Evolutionary conservation across 2,329 filamentous ascomycete species (phyloP), one percentile per base, ranked within the genome.

Genomic region (Xylariaceae sp.): DNA sequence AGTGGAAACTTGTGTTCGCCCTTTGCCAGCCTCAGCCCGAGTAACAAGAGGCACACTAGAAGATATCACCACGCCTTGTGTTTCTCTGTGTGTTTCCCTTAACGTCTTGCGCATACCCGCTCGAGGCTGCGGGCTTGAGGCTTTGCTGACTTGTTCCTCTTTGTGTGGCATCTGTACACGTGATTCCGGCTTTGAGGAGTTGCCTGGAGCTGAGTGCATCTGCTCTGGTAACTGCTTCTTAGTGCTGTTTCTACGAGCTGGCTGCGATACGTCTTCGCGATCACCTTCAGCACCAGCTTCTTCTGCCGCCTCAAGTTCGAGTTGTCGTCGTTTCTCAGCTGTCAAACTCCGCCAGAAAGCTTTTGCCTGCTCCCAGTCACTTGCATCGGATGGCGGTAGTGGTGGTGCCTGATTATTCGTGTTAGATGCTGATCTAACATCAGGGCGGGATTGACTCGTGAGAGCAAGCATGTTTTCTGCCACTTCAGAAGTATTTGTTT

Each of bases 301-400:
- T 58, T 83, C 79, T 52, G 80, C 71, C 1, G 81, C 81, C 60
- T 86, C 84, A 3, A 73, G 76, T 67, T 87, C 84, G 37, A 88
- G 78, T 67, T 86, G 81, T 5, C 81, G 81, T 49, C 86, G 82
- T 68, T 86, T 84, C 37, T 88, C 82, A 1, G 78, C 76, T 6
- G 81, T 86, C 5, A 91, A 73, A 55, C 83, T 82, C 62, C 81
- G 85, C 88, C 88, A 91, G 66, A 88, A 90, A 0, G 82, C 76
- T 67, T 88, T 88, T 13, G 86, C 82, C 56, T 82, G 79, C 62
- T 86, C 83, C 89, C 88, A 91, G 57, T 88, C 83, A 61, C 78
- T 75, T n/a, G 59, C 59, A 44, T 62, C 57, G 53, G 41, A 57
- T 23, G 59, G 49, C 37, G 56, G 55, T 34, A 57, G 44, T 4